Evolutionary conservation across 2,329 filamentous ascomycete genomes (phyloP), one percentile per base, ranked within the genome.

Genomic region (Emericellopsis cladophorae): DNA sequence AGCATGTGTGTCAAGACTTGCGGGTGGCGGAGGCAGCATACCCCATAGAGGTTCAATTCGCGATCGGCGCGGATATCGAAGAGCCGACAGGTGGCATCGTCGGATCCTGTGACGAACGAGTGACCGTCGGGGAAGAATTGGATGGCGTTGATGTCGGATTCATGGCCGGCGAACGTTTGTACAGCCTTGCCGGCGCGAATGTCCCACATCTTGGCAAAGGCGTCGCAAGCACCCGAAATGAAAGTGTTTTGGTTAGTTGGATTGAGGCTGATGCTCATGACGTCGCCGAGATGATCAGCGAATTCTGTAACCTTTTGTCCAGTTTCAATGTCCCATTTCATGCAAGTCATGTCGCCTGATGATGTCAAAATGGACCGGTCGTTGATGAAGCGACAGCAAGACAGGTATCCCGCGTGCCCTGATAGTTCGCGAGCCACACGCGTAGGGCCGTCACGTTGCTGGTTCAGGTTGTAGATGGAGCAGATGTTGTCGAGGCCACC

Each of bases 201-300:
- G 68, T 98, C 92, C 92, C 92, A 98, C 43, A 98, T 70, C 68
- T 98, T 98, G 44, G 92, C 92, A 58, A 96, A 98, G 14, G 90
- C 89, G 62, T 98, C 92, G 65, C 92, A 98, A 54, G 92, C 92
- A 61, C 92, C 92, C n/a, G 92, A 96, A 48, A 96, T 92, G 60
- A 98, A 98, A 48, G 94, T 92, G 67, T 96, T 96, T 66, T 95
- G 89, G 69, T 96, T 95, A 47, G 93, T 94, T 1, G 92, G 92
- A 68, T 98, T 96, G 64, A 98, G 85, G 74, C 90, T 96, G 67
- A 96, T 88, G 72, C 90, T 96, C 92, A 98, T 98, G 52, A 98
- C 92, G 58, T 98, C 92, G 59, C 92, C 92, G 10, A 98, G 74
- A 61, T 98, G 92, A 65, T 98, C 92, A 56, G 92, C 92, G 52